A percentile compares a stretch with the other conserved stretches of the same genome.
phyloP scores from a whole-genome alignment of 345 rosid species.

The Carallia pectinifolia region DNA sequence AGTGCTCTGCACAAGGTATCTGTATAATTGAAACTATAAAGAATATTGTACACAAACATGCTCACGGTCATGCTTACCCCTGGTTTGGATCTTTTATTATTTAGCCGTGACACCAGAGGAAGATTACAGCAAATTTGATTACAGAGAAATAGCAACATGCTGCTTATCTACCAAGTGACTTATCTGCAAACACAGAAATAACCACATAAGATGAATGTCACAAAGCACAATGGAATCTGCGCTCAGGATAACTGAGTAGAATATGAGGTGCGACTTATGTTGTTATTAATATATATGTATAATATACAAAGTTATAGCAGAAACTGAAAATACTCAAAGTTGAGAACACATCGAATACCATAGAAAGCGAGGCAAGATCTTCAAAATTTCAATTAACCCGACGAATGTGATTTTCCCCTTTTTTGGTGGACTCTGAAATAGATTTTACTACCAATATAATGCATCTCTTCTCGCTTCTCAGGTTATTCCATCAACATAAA shows the following conservation, averaged over 20 bases:
- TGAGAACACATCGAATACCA: not conserved
- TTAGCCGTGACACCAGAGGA: not conserved
- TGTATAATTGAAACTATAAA: conserved; percentile 6
- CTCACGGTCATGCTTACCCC: not conserved
- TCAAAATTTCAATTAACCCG: too few species aligned
- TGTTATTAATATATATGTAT: not conserved
- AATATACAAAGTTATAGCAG: not conserved
- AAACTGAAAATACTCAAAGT: conserved; percentile 3
- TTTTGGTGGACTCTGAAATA: too few species aligned
- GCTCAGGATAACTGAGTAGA: not conserved
- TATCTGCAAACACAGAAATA: conserved; percentile 24
- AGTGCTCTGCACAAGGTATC: not conserved
- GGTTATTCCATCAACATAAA: too few species aligned
- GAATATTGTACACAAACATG: conserved; percentile 3
- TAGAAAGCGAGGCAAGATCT: too few species aligned
- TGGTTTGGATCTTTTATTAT: conserved; percentile 14
- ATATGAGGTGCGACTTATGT: not conserved
- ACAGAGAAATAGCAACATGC: not conserved
- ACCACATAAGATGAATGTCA: not conserved
- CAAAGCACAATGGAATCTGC: not conserved
- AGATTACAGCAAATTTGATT: conserved; percentile 10
- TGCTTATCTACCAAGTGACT: conserved; percentile 11
- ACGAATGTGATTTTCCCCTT: too few species aligned
- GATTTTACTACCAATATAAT: too few species aligned
- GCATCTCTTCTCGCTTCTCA: too few species aligned